phyloP scores from a whole-genome alignment of 2,329 filamentous ascomycete genomes.

The Diplodia intermedia region DNA sequence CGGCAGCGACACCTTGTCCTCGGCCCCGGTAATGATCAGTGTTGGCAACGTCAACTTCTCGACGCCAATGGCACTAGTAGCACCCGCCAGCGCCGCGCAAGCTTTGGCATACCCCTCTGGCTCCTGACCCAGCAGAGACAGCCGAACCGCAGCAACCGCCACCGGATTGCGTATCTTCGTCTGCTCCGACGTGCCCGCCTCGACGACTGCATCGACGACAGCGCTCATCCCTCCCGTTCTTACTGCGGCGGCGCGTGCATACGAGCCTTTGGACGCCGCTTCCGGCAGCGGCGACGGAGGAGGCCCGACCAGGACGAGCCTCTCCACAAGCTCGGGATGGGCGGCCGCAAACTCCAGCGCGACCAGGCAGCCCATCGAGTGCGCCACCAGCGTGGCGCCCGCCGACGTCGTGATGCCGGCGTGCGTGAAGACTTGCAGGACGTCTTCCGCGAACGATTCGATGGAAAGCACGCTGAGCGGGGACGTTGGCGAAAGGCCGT shows the following conservation, averaged over 20 bases:
- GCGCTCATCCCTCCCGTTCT: neutral
- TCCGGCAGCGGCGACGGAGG: slow-evolving; percentile 55
- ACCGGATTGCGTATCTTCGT: slow-evolving; percentile 51
- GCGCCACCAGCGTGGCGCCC: slow-evolving; percentile 56
- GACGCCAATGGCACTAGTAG: slow-evolving; percentile 47
- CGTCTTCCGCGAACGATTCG: slow-evolving; percentile 53
- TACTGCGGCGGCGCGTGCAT: slow-evolving; percentile 53
- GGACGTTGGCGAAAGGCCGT: slow-evolving; percentile 61
- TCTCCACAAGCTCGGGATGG: slow-evolving; percentile 51
- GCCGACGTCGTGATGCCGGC: slow-evolving; percentile 45
- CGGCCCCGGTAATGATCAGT: slow-evolving; percentile 57
- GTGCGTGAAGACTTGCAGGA: slow-evolving; percentile 39
- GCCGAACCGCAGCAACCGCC: slow-evolving; percentile 51
- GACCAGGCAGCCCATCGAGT: slow-evolving; percentile 60
- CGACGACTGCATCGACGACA: slow-evolving; percentile 50
- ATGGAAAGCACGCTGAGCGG: slow-evolving; percentile 54
- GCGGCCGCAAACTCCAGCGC: slow-evolving; percentile 51
- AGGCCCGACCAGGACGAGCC: slow-evolving; percentile 58
- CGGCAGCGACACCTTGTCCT: slow-evolving; percentile 45
- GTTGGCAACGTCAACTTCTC: slow-evolving; percentile 37
- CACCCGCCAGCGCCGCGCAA: slow-evolving; percentile 56
- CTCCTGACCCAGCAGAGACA: slow-evolving; percentile 57
- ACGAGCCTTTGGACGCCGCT: slow-evolving; percentile 41
- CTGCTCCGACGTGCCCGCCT: slow-evolving; percentile 50
- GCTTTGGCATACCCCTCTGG: slow-evolving; percentile 64